A percentile compares a stretch with the other conserved stretches of the same genome.
phyloP scores from a whole-genome alignment of 352 stramenopile species.

The Phytophthora tubulina region DNA sequence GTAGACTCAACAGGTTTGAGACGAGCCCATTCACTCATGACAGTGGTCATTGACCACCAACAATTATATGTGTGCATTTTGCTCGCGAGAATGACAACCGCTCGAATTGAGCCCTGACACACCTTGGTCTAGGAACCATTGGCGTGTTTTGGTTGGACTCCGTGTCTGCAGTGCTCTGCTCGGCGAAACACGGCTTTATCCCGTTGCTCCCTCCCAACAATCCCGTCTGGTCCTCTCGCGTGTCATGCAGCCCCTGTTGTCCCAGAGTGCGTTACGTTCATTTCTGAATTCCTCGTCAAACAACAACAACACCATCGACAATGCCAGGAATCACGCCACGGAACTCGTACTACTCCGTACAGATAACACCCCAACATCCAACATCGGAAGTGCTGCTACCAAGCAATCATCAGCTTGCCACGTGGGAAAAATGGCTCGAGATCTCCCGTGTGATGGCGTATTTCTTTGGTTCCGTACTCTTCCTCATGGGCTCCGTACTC shows the following conservation, averaged over 20 bases:
- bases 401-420: not conserved
- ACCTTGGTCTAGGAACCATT: conserved; percentile 9
- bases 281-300: conserved; percentile 9
- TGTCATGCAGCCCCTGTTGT: not conserved
- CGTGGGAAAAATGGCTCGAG: not conserved
- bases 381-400: conserved; percentile 1
- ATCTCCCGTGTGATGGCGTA: not conserved
- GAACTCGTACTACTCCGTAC: conserved; percentile 11
- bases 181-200: conserved; percentile 13
- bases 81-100: not conserved
- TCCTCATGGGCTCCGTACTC: conserved; percentile 72
- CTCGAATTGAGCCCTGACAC: not conserved
- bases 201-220: not conserved
- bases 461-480: conserved; percentile 31
- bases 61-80: not conserved
- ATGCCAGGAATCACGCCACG: conserved; percentile 12
- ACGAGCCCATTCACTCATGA: no score
- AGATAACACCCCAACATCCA: conserved; percentile 1
- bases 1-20: not conserved
- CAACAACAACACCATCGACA: not conserved
- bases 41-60: no score
- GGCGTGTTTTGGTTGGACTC: conserved; percentile 18
- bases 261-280: conserved; percentile 13
- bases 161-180: conserved; percentile 11
- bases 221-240: not conserved